Percentiles rank a stretch among this genome's conserved stretches.
Conservation (phyloP, 2,329 filamentous ascomycete species). For the Arthrinium puccinioides region DNA sequence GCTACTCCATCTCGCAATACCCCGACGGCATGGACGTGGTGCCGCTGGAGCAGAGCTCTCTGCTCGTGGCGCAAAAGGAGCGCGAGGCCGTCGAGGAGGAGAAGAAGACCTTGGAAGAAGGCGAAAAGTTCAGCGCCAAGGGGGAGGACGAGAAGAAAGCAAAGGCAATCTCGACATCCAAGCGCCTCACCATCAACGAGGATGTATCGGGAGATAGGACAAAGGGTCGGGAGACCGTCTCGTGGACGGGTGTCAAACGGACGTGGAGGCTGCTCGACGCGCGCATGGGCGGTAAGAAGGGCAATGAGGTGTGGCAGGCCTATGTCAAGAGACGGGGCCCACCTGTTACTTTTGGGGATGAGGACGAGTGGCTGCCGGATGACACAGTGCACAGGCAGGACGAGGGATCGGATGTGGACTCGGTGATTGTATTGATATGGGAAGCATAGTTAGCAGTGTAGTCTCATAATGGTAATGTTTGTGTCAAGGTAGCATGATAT, state of each 20-base stretch:
- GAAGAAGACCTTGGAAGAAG: neutral
- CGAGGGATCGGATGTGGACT: conserved; percentile 24
- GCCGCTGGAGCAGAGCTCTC: conserved; percentile 4
- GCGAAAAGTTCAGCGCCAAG: conserved; percentile 1
- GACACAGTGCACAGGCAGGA: conserved; percentile 16
- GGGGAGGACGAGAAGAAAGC: conserved; percentile 7
- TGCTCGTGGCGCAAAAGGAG: conserved; percentile 6
- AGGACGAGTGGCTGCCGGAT: conserved; percentile 9
- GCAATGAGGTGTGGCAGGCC: conserved; percentile 36
- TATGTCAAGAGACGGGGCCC: conserved; percentile 29
- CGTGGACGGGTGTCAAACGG: conserved; percentile 27
- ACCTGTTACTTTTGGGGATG: conserved; percentile 9
- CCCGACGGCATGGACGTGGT: conserved; percentile 24
- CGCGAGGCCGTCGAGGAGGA: neutral
- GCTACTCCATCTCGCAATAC: conserved; percentile 36
- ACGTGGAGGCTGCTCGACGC: conserved; percentile 36
- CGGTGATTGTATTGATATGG: conserved; percentile 34
- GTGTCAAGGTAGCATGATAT: too few species aligned
- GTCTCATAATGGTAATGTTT: conserved; percentile 1
- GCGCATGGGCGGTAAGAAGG: conserved; percentile 14
- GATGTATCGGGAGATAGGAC: conserved; percentile 14
- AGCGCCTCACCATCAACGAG: neutral
- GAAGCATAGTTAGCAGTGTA: conserved; percentile 14
- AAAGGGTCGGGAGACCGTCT: conserved; percentile 22
- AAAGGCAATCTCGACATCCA: conserved; percentile 20